Conservation (phyloP, 345 rosid species). For the Camelina hispida region DNA sequence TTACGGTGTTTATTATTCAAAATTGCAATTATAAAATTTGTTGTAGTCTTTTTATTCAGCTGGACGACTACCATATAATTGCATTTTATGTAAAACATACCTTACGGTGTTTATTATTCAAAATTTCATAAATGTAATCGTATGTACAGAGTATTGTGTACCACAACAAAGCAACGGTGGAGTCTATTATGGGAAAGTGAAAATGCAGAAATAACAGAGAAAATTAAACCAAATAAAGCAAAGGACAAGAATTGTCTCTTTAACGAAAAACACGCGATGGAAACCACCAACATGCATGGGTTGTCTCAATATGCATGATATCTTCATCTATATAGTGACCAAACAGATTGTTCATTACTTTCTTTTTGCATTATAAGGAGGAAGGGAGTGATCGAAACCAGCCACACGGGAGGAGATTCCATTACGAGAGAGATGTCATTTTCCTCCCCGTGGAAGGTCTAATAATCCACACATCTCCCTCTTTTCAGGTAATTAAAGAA, state of each 20-base stretch:
- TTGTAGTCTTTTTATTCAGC: too few species aligned
- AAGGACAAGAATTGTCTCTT: conserved; percentile 30
- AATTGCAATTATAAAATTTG: too few species aligned
- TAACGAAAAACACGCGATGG: conserved; percentile 34
- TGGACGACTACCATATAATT: too few species aligned
- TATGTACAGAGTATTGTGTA: not conserved
- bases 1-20: too few species aligned
- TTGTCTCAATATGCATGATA: not conserved
- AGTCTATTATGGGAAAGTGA: conserved; percentile 25
- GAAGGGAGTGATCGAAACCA: not conserved
- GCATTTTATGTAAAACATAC: not conserved
- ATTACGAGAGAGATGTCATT: conserved; percentile 14
- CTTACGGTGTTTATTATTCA: not conserved
- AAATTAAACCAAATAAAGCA: conserved; percentile 24
- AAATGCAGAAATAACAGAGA: conserved; percentile 15
- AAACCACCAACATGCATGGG: conserved; percentile 7
- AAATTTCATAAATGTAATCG: not conserved
- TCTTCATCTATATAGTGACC: conserved; percentile 20
- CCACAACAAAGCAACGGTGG: conserved; percentile 5
- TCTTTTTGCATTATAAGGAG: conserved; percentile 17
- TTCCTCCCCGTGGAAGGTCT: conserved; percentile 26
- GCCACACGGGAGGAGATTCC: conserved; percentile 17
- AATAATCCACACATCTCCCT: conserved; percentile 2
- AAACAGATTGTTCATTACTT: not conserved
- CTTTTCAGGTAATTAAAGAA: conserved; percentile 14